Evolutionary conservation across 371 early-diverging fungal genomes (phyloP).

Genomic region (Mortierella sp.): DNA sequence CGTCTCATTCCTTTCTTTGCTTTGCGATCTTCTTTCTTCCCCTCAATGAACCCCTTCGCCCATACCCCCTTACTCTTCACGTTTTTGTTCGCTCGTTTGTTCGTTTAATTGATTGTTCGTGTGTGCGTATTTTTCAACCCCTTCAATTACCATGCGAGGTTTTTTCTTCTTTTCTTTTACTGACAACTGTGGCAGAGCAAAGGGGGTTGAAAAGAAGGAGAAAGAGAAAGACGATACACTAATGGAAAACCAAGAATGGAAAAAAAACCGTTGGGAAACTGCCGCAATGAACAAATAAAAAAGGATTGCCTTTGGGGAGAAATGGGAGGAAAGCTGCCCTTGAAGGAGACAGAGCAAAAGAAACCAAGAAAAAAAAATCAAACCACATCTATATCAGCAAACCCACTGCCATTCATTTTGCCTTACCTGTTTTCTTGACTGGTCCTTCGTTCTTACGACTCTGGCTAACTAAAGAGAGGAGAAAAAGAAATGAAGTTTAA

Average conservation of each 20-base stretch:
- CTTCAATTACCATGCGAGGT: constrained; percentile 2
- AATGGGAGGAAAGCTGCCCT: background rate
- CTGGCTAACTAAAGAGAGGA: background rate
- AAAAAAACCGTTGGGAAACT: background rate
- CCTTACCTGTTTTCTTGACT: background rate
- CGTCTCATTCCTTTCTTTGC: background rate
- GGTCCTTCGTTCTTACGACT: background rate
- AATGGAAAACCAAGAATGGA: too few relatives aligned
- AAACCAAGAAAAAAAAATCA: background rate
- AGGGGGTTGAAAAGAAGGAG: background rate
- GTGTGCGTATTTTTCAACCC: background rate
- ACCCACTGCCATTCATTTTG: background rate
- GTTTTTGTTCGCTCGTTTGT: too few relatives aligned
- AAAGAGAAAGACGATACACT: background rate
- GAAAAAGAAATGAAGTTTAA: background rate
- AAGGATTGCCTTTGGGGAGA: background rate
- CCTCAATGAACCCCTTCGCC: background rate
- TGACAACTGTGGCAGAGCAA: background rate
- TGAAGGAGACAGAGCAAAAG: background rate
- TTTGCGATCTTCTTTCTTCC: background rate
- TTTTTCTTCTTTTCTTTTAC: background rate
- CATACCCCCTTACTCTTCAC: too few relatives aligned
- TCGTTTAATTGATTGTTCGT: too few relatives aligned
- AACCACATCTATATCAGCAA: background rate
- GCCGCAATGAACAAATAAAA: background rate